Evolutionary conservation across 768 basidiomycete species (phyloP).

Genomic region (Boletus reticulatus): DNA sequence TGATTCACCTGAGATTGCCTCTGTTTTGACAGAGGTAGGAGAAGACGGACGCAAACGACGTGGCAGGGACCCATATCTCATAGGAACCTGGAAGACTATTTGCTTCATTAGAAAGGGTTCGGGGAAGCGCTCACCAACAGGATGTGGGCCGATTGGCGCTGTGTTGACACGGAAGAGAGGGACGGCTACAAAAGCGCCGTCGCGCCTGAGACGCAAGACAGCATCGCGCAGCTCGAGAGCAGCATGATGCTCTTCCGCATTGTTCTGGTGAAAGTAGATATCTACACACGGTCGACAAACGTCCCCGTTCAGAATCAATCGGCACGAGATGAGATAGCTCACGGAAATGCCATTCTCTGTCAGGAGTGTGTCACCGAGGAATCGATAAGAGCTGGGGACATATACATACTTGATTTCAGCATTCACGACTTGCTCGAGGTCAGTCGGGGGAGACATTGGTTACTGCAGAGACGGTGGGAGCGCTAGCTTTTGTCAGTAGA

Average conservation of each 20-base stretch:
- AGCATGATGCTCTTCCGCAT: slow-evolving; percentile 56
- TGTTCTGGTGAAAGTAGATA: slow-evolving; percentile 76
- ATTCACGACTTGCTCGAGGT: slow-evolving; percentile 56
- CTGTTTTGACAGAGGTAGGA: slow-evolving; percentile 71
- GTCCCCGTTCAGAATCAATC: background rate
- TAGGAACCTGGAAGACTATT: slow-evolving; percentile 57
- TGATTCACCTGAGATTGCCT: slow-evolving; percentile 59
- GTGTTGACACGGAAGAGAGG: slow-evolving; percentile 71
- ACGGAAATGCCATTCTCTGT: slow-evolving; percentile 83
- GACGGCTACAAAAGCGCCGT: slow-evolving; percentile 79
- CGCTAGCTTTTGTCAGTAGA: too few species aligned
- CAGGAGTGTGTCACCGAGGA: background rate
- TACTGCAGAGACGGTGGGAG: too few species aligned
- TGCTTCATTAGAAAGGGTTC: background rate
- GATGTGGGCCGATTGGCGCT: slow-evolving; percentile 71
- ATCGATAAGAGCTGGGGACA: slow-evolving; percentile 5
- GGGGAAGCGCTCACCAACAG: slow-evolving; percentile 52
- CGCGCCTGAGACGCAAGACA: slow-evolving; percentile 63
- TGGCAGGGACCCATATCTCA: slow-evolving; percentile 76
- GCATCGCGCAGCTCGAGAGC: slow-evolving; percentile 71
- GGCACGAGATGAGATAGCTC: slow-evolving; percentile 23
- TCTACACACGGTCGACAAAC: slow-evolving; percentile 38
- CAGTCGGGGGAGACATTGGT: slow-evolving; percentile 39
- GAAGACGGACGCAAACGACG: slow-evolving; percentile 73
- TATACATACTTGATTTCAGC: slow-evolving; percentile 66